Base-by-base conservation (phyloP, 768 basidiomycete genomes). In the Serendipita indica region DNA sequence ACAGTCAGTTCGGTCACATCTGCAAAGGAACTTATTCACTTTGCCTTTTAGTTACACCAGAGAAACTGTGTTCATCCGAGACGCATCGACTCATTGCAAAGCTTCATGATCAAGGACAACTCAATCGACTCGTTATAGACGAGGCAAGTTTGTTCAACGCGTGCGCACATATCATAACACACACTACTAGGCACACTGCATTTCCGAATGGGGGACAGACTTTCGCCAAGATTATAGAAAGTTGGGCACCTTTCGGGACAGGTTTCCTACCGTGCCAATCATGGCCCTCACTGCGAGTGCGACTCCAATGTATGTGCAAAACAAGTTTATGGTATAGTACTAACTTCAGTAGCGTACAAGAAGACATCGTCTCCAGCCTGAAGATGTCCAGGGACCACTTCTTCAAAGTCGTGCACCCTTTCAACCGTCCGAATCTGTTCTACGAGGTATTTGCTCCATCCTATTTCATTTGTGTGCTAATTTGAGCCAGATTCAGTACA, bases 201-300 rank as follows among this genome's bases (percentile, higher is more conserved):
- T 89, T 62, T 88, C 86, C 18, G 87, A 89, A 74, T 89, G 86
- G 88, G 86, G 86, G 0, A 86, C 88, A 49, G 81, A 87, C 64
- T 89, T 89, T 66, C 79, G 89, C 25, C 74, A 68, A 32, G 83
- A 87, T 39, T 91, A 89, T 65, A 73, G 87, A 41, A 76, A 73
- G 25, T 74, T 92, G 22, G 89, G 88, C 3, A 67, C 71, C 35
- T 86, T 92, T 67, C 78, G 89, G 1, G 72, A 77, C 34, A 74
- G 72, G 28, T 89, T 82, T 65, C 76, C 77, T 1, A 72, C 75
- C 59, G 78, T 90, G 3, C 89, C 89, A 0, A 83, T 92, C 63
- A 91, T 89, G 86, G 89, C 89, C 2, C 69, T 91, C 35, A 91
- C 88, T 0, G 88, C 89, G 1, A 88, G 85, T 13, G 88, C 89